A percentile compares a stretch with the other conserved stretches of the same genome.
Evolutionary conservation across 306 rosid species (phyloP).

Genomic region (Cucumis sativus): DNA sequence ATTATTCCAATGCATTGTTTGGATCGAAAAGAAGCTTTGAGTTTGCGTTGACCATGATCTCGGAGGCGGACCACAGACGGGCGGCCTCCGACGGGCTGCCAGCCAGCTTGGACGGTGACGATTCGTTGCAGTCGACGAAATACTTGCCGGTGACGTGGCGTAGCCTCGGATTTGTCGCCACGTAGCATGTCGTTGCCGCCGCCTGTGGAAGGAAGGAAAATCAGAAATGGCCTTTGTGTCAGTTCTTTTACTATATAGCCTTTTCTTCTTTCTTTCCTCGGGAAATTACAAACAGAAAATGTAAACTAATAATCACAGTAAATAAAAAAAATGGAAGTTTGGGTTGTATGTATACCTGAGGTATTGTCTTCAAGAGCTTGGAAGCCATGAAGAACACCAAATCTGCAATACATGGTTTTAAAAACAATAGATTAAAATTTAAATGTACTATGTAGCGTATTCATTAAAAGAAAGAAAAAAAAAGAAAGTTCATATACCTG

Average conservation of each 20-base stretch:
- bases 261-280: not conserved
- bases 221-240: not conserved
- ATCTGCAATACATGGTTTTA: constrained; percentile 29
- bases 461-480: not conserved
- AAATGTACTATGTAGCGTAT: too few relatives aligned
- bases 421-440: too few relatives aligned
- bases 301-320: not conserved
- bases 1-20: not conserved
- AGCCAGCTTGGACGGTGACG: constrained; percentile 53
- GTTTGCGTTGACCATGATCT: constrained; percentile 22
- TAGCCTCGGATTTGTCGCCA: constrained; percentile 54
- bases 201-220: constrained; percentile 24
- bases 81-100: constrained; percentile 36
- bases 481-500: constrained; percentile 37
- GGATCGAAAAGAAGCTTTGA: constrained; percentile 2
- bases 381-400: constrained; percentile 72
- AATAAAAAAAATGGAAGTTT: not conserved
- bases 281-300: not conserved
- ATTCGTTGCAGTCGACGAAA: constrained; percentile 78
- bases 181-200: constrained; percentile 93
- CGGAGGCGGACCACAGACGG: constrained; percentile 61
- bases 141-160: constrained; percentile 53
- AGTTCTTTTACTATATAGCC: not conserved
- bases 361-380: constrained; percentile 74
- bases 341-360: constrained; percentile 19